These are phyloP conservation scores for Cymodocea nodosa DNA, from an alignment of 116 monocot species.

Conservation along the genomic window DNA sequence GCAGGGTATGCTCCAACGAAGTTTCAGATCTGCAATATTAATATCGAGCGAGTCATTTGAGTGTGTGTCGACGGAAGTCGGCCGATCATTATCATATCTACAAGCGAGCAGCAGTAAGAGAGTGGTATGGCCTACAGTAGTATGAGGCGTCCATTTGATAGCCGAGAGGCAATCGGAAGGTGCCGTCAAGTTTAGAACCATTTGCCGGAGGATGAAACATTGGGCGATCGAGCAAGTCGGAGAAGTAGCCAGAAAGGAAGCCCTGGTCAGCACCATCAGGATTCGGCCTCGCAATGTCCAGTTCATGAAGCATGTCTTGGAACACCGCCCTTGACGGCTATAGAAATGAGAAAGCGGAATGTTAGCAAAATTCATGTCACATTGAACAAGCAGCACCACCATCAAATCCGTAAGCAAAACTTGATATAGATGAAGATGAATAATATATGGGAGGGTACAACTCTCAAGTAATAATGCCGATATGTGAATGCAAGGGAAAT, in stretches of 20 bases:
- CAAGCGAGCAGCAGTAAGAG: not conserved
- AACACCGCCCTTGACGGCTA: slow-evolving; percentile 90
- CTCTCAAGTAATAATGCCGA: too few species aligned
- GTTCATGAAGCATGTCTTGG: slow-evolving; percentile 86
- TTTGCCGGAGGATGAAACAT: slow-evolving; percentile 92
- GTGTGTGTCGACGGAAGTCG: not conserved
- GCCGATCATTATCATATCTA: too few species aligned
- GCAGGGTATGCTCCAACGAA: slow-evolving; percentile 89
- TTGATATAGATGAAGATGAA: too few species aligned
- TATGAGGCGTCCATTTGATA: slow-evolving; percentile 99
- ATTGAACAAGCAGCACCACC: too few species aligned
- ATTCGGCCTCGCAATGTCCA: slow-evolving; percentile 54
- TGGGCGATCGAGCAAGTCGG: slow-evolving; percentile 76
- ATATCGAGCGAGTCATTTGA: not conserved
- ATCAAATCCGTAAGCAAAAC: too few species aligned
- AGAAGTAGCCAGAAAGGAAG: slow-evolving; percentile 80
- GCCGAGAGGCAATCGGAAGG: slow-evolving; percentile 90
- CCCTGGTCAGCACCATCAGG: slow-evolving; percentile 98
- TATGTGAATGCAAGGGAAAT: too few species aligned
- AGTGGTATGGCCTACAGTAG: slow-evolving; percentile 69
- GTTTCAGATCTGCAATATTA: slow-evolving; percentile 75
- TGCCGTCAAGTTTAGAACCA: slow-evolving; percentile 68
- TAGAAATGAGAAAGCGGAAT: not conserved
- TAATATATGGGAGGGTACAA: too few species aligned
- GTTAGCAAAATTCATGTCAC: not conserved